Percentiles rank a stretch among this genome's conserved stretches.
Conservation (phyloP, 176 grass and related monocot genomes). For the Triticum turgidum region DNA sequence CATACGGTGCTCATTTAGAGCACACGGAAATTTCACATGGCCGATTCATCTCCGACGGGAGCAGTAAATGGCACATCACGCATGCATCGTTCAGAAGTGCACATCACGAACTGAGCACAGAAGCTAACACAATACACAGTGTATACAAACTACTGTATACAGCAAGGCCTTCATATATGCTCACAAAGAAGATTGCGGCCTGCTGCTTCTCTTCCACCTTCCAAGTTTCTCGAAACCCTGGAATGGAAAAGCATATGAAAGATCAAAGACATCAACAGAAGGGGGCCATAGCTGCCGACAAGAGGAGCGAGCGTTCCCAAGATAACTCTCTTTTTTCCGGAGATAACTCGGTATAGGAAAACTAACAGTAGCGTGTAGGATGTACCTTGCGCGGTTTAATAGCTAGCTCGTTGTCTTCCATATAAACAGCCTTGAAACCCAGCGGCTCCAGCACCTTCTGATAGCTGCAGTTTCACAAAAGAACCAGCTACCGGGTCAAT, state of each 20-base stretch:
- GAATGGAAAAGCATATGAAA: slow-evolving; percentile 13
- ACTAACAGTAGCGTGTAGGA: neutral
- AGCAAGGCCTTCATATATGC: neutral
- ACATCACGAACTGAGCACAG: neutral
- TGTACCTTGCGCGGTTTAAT: slow-evolving; percentile 66
- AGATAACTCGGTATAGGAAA: neutral
- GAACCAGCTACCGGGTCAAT: neutral
- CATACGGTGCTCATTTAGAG: neutral
- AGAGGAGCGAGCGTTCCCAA: neutral
- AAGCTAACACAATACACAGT: neutral
- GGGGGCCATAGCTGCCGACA: neutral
- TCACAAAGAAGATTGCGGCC: slow-evolving; percentile 44
- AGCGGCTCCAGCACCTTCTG: slow-evolving; percentile 61
- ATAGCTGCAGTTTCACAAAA: slow-evolving; percentile 49
- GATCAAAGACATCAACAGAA: neutral
- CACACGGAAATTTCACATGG: neutral
- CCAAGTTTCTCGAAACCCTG: slow-evolving; percentile 72
- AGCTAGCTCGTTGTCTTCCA: slow-evolving; percentile 75
- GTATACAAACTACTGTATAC: neutral
- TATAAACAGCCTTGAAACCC: slow-evolving; percentile 61
- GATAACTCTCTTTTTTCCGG: neutral
- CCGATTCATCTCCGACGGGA: neutral
- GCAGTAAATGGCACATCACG: neutral
- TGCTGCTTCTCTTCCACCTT: slow-evolving; percentile 55
- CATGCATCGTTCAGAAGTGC: neutral